phyloP scores from a whole-genome alignment of 139 green algal genomes.

The Chlorella sorokiniana region DNA sequence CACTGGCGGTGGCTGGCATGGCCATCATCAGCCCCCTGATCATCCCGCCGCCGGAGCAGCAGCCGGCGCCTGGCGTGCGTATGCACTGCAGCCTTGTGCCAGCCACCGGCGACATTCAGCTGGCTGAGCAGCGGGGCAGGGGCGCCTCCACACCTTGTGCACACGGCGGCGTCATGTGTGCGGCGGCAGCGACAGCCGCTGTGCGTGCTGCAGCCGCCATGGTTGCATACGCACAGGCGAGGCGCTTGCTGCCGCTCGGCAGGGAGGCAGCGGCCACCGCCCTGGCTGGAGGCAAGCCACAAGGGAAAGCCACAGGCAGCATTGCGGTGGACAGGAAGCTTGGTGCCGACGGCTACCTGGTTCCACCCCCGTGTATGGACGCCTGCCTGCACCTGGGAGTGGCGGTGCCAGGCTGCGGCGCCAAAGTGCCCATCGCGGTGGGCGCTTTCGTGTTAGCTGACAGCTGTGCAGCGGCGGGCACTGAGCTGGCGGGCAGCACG shows the following conservation, averaged over 20 bases:
- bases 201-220: neutral
- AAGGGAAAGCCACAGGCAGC: slow-evolving; percentile 19
- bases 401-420: slow-evolving; percentile 29
- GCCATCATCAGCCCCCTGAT: slow-evolving; percentile 35
- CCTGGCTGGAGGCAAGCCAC: too few relatives aligned
- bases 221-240: neutral
- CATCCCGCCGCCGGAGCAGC: neutral
- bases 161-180: neutral
- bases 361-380: slow-evolving; percentile 50
- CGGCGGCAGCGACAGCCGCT: neutral
- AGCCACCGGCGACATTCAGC: slow-evolving; percentile 14
- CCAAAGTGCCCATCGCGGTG: slow-evolving; percentile 45
- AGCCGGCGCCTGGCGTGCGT: neutral
- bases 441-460: slow-evolving; percentile 23
- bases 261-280: neutral
- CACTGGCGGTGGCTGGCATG: slow-evolving; percentile 26
- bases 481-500: slow-evolving; percentile 32
- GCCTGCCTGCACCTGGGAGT: slow-evolving; percentile 55
- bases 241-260: neutral
- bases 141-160: slow-evolving; percentile 12
- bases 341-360: slow-evolving; percentile 35
- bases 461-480: neutral
- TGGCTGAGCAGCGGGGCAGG: neutral
- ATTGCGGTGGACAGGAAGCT: slow-evolving; percentile 1
- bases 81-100: slow-evolving; percentile 28